Evolutionary conservation across 805 yeast species (phyloP).

Genomic region (Dipodascopsis tothii): DNA sequence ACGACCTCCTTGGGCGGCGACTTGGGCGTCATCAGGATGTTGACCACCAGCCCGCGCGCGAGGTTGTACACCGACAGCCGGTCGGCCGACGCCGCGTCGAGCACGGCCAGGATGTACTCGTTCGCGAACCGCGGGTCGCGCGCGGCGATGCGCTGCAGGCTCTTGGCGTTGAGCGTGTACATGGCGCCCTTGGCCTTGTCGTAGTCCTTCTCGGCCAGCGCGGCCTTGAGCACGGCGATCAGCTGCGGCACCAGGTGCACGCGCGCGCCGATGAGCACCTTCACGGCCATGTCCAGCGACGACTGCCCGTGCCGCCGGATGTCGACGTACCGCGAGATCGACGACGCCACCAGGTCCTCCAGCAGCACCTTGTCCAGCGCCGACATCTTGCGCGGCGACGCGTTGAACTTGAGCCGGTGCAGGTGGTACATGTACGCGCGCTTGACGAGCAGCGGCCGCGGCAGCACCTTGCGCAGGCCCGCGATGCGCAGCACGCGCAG

Average conservation of each 20-base stretch:
- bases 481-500: conserved; percentile 56
- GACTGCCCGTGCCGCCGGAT: conserved; percentile 65
- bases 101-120: conserved; percentile 8
- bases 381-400: conserved; percentile 66
- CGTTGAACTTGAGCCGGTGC: conserved; percentile 61
- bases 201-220: conserved; percentile 43
- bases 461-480: conserved; percentile 58
- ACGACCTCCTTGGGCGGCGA: conserved; percentile 1
- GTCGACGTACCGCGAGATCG: conserved; percentile 63
- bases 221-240: conserved; percentile 43
- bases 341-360: conserved; percentile 53
- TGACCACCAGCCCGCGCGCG: conserved; percentile 7
- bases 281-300: conserved; percentile 60
- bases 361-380: conserved; percentile 55
- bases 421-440: conserved; percentile 67
- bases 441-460: conserved; percentile 70
- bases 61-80: conserved; percentile 14
- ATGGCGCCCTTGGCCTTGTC: conserved; percentile 55
- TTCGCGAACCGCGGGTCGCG: conserved; percentile 9
- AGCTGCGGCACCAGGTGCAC: conserved; percentile 45
- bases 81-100: conserved; percentile 14
- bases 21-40: conserved; percentile 3
- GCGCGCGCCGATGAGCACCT: conserved; percentile 61
- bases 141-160: conserved; percentile 13
- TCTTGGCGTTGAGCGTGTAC: conserved; percentile 9